Conservation (phyloP, 441 rosid genomes). For the Metrosideros polymorpha region DNA sequence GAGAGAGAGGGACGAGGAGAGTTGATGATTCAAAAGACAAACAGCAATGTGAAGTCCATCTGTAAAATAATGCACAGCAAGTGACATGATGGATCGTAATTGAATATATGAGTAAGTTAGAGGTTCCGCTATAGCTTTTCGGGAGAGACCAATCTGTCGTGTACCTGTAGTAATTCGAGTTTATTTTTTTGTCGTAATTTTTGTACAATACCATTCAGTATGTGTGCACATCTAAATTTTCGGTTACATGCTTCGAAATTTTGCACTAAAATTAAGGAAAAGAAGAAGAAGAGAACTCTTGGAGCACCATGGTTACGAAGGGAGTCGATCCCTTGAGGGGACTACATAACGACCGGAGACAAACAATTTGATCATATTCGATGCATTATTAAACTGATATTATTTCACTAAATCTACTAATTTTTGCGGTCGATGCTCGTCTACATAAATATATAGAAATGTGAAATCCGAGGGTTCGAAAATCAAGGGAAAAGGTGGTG, state of each 20-base stretch:
- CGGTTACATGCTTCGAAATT: not conserved
- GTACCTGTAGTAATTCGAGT: not conserved
- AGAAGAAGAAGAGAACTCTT: not conserved
- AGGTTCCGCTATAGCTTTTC: not conserved
- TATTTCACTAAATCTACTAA: not conserved
- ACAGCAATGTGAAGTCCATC: not conserved
- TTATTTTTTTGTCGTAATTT: not conserved
- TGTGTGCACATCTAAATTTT: not conserved
- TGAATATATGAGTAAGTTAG: not conserved
- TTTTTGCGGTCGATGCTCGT: too few species aligned
- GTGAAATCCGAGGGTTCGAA: not conserved
- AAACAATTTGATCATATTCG: not conserved
- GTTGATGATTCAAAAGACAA: not conserved
- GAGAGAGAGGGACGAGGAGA: not conserved
- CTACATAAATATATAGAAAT: not conserved
- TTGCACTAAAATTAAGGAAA: not conserved
- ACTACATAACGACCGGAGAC: not conserved
- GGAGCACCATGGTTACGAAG: too few species aligned
- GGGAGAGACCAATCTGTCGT: not conserved
- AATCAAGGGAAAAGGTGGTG: not conserved
- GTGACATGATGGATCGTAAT: not conserved
- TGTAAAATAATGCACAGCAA: not conserved
- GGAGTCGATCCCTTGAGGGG: not conserved
- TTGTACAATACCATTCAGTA: too few species aligned
- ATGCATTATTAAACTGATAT: not conserved